Base-by-base conservation (phyloP, 2,329 filamentous ascomycete genomes). In the Myotisia sp. region DNA sequence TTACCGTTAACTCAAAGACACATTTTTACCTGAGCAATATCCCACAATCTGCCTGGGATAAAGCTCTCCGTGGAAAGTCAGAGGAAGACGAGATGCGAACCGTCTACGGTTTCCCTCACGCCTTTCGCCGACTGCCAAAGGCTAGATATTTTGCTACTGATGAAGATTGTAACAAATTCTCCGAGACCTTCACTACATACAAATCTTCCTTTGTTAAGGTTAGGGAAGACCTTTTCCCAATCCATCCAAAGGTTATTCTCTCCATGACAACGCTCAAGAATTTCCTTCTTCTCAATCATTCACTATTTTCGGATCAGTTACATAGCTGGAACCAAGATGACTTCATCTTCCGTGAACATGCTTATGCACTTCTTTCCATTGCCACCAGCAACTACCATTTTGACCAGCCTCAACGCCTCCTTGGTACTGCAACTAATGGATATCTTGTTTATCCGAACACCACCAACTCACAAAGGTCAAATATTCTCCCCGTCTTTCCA, bases 341-440 rank as follows among this genome's bases (percentile, higher is more conserved):
- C 22, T 33, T 33, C 16, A 22, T 22, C 22, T 33, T 33, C 22
- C 10, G 20, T 5, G 14, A 18, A 24, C n/a, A 23, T 33, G 31
- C 31, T 14, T 33, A 14, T 26, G 21, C 31, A 26, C 14, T 26
- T 21, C 21, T 14, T 10, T 33, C 20, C 31, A 14, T 33, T 22
- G 21, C 30, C 20, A 22, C 31, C 16, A 18, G 31, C 4, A 18
- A 33, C 9, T 22, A 33, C 12, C 12, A 18, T 14, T 16, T 7
- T 9, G 21, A 14, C 17, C 17, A 12, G 29, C 17, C 22, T n/a
- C 7, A 23, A n/a, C 22, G 22, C 22, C 22, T n/a, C 7, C 22
- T 23, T 23, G 27, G n/a, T 17, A 29, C 14, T 13, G 13, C 8
- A 6, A 6, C 27, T 12, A 7, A 7, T 12, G 8, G n/a, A 17